Evolutionary conservation across 2,329 filamentous ascomycete genomes (phyloP).

Genomic region (Hymenoscyphus repandus): DNA sequence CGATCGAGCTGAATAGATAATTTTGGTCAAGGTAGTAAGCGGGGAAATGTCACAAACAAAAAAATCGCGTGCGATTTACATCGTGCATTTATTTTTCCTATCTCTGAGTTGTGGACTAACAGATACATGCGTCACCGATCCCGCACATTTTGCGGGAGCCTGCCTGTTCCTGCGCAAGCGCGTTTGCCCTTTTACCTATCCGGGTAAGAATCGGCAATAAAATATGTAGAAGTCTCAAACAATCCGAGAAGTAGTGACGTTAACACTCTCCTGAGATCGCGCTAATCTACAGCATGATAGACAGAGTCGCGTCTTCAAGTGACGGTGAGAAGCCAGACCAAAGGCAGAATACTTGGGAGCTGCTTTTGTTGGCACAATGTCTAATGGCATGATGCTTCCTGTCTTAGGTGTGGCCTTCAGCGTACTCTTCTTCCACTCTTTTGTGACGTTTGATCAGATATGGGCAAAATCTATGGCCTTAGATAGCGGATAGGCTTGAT

Average conservation of each 20-base stretch:
- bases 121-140: no score
- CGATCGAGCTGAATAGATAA: no score
- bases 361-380: background rate
- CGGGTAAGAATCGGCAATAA: background rate
- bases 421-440: background rate
- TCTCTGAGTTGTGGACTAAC: no score
- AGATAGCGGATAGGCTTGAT: no score
- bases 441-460: no score
- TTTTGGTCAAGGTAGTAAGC: no score
- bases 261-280: conserved; percentile 7
- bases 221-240: background rate
- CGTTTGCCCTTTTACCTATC: background rate
- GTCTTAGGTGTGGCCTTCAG: background rate
- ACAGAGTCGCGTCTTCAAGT: background rate
- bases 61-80: no score
- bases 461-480: no score
- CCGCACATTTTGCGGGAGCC: background rate
- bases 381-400: background rate
- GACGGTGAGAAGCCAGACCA: background rate
- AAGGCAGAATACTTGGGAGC: background rate
- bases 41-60: no score
- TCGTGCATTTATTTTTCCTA: no score
- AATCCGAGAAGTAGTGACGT: conserved; percentile 10
- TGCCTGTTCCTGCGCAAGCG: conserved; percentile 13
- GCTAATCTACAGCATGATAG: background rate